Conservation (phyloP, 176 grass and related monocot species). For the Coix lacrymajobi region DNA sequence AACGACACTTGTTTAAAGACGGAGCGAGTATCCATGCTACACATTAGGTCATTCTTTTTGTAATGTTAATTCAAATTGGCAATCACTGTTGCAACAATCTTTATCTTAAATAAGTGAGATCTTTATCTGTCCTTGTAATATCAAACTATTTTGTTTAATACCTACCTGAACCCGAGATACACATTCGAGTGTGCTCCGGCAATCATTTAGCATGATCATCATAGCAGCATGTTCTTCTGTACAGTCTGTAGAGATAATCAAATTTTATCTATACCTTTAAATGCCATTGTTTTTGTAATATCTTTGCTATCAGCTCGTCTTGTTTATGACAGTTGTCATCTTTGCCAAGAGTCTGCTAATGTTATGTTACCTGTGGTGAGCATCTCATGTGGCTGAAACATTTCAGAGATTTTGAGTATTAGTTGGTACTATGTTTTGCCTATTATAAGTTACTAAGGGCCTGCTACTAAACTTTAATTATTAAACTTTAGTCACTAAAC, state of each 20-base stretch:
- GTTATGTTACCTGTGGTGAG: conserved; percentile 8
- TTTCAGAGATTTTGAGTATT: conserved; percentile 24
- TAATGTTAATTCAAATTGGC: not conserved
- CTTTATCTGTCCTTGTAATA: not conserved
- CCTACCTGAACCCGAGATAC: not conserved
- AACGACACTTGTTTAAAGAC: too few relatives aligned
- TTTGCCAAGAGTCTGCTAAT: conserved; percentile 11
- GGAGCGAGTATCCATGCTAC: not conserved
- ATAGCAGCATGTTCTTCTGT: not conserved
- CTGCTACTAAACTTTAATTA: too few relatives aligned
- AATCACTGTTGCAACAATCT: not conserved
- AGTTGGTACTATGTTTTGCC: conserved; percentile 7
- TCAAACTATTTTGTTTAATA: not conserved
- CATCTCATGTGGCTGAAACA: conserved; percentile 22
- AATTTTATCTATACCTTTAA: not conserved
- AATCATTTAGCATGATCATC: not conserved
- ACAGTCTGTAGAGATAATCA: not conserved
- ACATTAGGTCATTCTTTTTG: not conserved
- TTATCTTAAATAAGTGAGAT: not conserved
- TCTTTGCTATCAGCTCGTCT: not conserved
- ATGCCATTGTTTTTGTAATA: not conserved
- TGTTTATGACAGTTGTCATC: conserved; percentile 10
- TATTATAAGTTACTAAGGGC: not conserved
- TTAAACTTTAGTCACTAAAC: too few relatives aligned
- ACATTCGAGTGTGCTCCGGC: not conserved